Conservation (phyloP, 306 rosid species). For the Lathyrus sativus region DNA sequence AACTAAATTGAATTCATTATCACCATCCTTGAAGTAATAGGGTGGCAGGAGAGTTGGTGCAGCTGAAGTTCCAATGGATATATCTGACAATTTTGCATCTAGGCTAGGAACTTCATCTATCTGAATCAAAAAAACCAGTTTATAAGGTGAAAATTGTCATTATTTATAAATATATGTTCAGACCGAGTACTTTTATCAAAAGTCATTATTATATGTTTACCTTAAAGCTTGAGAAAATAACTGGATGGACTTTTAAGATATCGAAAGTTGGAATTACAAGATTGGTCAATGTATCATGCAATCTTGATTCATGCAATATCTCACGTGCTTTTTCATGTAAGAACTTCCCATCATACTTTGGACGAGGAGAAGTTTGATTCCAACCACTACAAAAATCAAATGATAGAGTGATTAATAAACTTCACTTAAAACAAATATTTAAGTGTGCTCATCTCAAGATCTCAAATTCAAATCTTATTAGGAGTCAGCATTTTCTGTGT, state of each 20-base stretch:
- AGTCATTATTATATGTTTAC: background rate
- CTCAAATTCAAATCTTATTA: too few relatives aligned
- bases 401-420: too few relatives aligned
- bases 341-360: conserved; percentile 35
- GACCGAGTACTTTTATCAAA: too few relatives aligned
- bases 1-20: conserved; percentile 29
- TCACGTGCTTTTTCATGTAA: conserved; percentile 15
- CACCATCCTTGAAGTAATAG: conserved; percentile 8
- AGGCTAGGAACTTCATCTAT: background rate
- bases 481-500: too few relatives aligned
- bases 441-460: too few relatives aligned
- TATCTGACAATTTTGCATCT: conserved; percentile 39
- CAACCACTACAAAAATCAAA: background rate
- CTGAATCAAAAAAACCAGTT: conserved; percentile 17
- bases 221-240: conserved; percentile 41
- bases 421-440: too few relatives aligned
- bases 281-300: conserved; percentile 31
- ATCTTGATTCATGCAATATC: conserved; percentile 4
- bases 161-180: too few relatives aligned
- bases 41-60: conserved; percentile 39
- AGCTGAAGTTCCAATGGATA: conserved; percentile 41
- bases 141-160: too few relatives aligned
- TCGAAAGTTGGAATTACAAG: conserved; percentile 47
- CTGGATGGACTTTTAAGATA: conserved; percentile 19
- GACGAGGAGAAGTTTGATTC: background rate